Percentiles rank a stretch among this genome's conserved stretches.
Conservation (phyloP, 2,329 filamentous ascomycete genomes). For the Fusarium sp. region DNA sequence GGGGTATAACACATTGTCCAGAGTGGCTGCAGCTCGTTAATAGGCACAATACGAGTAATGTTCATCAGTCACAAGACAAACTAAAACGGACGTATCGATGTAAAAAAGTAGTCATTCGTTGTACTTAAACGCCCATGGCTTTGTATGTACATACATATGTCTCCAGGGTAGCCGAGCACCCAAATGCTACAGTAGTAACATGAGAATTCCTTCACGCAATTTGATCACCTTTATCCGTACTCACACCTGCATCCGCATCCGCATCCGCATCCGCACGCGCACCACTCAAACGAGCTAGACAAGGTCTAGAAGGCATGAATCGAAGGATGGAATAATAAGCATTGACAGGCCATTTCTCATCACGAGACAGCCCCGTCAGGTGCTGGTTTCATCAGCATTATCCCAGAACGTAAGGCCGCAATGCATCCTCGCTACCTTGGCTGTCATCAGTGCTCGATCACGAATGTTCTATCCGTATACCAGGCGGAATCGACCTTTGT, state of each 20-base stretch:
- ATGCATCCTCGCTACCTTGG: slow-evolving; percentile 5
- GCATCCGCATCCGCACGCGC: not conserved
- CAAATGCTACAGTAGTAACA: not conserved
- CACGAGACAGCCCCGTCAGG: slow-evolving; percentile 10
- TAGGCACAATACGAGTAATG: not conserved
- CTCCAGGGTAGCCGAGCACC: not conserved
- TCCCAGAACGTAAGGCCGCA: slow-evolving; percentile 25
- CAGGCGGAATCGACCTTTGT: not conserved
- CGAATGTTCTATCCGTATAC: not conserved
- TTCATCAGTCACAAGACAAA: not conserved
- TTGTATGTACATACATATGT: not conserved
- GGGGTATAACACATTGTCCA: not conserved
- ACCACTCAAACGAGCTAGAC: not conserved
- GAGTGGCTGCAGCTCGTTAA: not conserved
- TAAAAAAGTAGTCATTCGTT: not conserved
- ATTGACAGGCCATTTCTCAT: not conserved
- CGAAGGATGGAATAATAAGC: not conserved
- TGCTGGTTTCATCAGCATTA: not conserved
- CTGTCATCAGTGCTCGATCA: not conserved
- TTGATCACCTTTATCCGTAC: slow-evolving; percentile 11
- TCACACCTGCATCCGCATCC: not conserved
- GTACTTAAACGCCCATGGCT: not conserved
- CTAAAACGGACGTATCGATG: not conserved
- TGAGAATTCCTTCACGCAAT: not conserved
- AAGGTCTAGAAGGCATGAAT: not conserved